These are phyloP conservation scores for Lachancea kluyveri DNA, from an alignment of 805 yeast genomes.

Conservation along the genomic window DNA sequence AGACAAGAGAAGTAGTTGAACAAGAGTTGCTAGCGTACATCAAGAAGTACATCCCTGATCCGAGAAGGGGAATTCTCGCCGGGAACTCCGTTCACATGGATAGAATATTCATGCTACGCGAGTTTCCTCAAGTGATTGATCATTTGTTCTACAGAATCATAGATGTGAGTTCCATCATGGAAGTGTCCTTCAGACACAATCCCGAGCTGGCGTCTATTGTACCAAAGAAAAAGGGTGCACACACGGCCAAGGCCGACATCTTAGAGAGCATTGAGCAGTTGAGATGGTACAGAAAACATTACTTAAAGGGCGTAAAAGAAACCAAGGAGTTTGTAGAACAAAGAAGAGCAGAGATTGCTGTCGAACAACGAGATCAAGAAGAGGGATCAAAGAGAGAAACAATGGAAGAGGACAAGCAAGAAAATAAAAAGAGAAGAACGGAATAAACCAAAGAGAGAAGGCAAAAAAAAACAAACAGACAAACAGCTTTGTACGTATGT, in stretches of 20 bases:
- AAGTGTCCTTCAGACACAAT: slow-evolving; percentile 73
- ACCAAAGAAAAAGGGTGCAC: slow-evolving; percentile 66
- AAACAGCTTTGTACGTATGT: too few relatives aligned
- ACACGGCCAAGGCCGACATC: slow-evolving; percentile 87
- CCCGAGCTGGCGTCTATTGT: slow-evolving; percentile 45
- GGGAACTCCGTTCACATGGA: slow-evolving; percentile 95
- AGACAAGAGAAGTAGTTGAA: slow-evolving; percentile 57
- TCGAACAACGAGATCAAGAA: background rate
- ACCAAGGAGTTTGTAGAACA: slow-evolving; percentile 10
- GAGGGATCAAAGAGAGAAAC: background rate
- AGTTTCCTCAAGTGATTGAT: slow-evolving; percentile 69
- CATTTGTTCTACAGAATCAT: slow-evolving; percentile 69
- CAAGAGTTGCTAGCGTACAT: slow-evolving; percentile 58
- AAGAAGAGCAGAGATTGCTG: slow-evolving; percentile 5
- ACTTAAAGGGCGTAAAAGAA: slow-evolving; percentile 35
- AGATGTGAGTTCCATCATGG: slow-evolving; percentile 86
- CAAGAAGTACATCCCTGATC: slow-evolving; percentile 43
- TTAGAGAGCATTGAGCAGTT: slow-evolving; percentile 82
- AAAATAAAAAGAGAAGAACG: background rate
- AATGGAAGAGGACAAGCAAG: background rate
- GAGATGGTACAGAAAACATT: slow-evolving; percentile 67
- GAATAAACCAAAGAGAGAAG: too few relatives aligned
- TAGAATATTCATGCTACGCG: slow-evolving; percentile 71
- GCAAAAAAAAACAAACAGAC: too few relatives aligned
- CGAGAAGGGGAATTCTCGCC: slow-evolving; percentile 64